These are phyloP conservation scores for Gracilaria domingensis DNA, from an alignment of 23 red algal genomes.

Conservation along the genomic window DNA sequence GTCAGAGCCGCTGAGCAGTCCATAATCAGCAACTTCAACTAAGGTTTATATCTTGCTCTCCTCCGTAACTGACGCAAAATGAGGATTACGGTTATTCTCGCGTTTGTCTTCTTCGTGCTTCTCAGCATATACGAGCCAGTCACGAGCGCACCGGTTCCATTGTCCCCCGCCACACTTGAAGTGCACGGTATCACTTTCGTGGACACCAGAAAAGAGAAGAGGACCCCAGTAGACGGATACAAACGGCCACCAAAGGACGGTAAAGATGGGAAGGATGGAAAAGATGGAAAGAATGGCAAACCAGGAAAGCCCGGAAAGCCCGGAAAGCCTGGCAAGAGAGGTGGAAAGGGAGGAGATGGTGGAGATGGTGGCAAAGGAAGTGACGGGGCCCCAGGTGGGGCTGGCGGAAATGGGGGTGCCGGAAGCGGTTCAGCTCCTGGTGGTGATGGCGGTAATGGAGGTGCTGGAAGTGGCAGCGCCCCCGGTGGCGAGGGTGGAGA, in stretches of 20 bases:
- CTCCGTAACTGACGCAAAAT: neutral
- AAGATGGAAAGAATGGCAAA: conserved; percentile 6
- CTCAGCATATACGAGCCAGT: neutral
- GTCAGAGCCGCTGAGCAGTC: no score
- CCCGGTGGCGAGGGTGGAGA: neutral
- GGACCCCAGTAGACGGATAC: neutral
- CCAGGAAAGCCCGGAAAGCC: conserved; percentile 17
- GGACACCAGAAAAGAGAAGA: neutral
- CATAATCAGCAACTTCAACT: no score
- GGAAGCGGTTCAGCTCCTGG: neutral
- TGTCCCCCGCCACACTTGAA: neutral
- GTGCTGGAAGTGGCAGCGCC: neutral
- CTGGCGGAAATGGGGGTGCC: neutral
- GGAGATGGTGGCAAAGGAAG: conserved; percentile 14
- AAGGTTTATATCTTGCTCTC: no score
- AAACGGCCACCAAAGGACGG: neutral
- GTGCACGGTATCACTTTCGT: neutral
- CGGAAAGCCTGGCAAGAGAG: conserved; percentile 22
- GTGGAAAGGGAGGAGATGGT: conserved; percentile 8
- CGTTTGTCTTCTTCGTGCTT: neutral
- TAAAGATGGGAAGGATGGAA: conserved; percentile 11
- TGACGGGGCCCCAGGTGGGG: conserved; percentile 1
- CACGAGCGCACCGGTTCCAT: neutral
- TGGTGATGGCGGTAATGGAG: conserved; percentile 11
- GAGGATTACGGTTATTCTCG: neutral